Conservation (phyloP, 1,284 basidiomycete species). For the Cutaneotrichosporon cavernicola region DNA sequence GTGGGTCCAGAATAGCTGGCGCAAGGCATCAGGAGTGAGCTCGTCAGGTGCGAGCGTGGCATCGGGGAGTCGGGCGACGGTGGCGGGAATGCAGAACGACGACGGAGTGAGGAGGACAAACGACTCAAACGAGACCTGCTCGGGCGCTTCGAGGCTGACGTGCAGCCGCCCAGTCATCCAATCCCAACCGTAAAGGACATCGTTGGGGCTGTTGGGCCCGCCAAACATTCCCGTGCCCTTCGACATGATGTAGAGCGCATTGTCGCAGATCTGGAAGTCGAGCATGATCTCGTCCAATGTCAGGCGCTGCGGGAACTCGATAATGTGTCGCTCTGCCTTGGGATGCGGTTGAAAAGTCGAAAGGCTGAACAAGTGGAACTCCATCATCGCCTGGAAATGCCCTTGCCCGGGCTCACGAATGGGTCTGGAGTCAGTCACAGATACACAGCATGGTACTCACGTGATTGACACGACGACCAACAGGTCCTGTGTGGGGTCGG, state of each 20-base stretch:
- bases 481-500: conserved; percentile 51
- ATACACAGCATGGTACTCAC: conserved; percentile 27
- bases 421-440: not conserved
- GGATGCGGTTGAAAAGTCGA: conserved; percentile 49
- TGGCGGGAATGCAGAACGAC: conserved; percentile 41
- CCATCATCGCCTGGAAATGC: conserved; percentile 23
- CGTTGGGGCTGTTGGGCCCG: not conserved
- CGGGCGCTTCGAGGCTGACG: conserved; percentile 28
- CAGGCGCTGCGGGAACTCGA: conserved; percentile 34
- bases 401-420: not conserved
- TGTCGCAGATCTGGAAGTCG: conserved; percentile 52
- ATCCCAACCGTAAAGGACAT: conserved; percentile 47
- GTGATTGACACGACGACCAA: conserved; percentile 43
- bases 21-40: conserved; percentile 30
- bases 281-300: conserved; percentile 24
- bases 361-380: conserved; percentile 45
- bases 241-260: conserved; percentile 46
- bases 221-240: conserved; percentile 9
- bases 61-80: conserved; percentile 32
- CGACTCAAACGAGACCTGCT: conserved; percentile 37
- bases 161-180: conserved; percentile 33
- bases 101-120: conserved; percentile 45
- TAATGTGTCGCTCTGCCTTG: conserved; percentile 30
- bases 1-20: conserved; percentile 38
- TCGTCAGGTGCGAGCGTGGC: conserved; percentile 26